Conservation (phyloP, 2,329 filamentous ascomycete genomes). For the Aspergillus brasiliensis region DNA sequence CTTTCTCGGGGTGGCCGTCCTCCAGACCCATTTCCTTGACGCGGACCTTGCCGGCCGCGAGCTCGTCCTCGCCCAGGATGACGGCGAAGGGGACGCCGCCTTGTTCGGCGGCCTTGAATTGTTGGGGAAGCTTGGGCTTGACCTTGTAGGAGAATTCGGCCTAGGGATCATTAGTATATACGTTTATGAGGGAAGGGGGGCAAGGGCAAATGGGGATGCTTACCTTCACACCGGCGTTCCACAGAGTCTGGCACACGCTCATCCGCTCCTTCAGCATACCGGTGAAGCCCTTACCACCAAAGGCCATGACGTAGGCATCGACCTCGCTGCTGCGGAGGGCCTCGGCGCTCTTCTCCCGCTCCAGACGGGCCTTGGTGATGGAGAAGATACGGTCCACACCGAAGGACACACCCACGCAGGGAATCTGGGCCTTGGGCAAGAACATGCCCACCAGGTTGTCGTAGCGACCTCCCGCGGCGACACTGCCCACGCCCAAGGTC, state of each 20-base stretch:
- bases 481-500: constrained; percentile 80
- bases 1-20: constrained; percentile 86
- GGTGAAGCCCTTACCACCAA: constrained; percentile 81
- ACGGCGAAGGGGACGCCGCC: constrained; percentile 81
- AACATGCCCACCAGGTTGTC: constrained; percentile 96
- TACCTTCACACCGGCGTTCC: constrained; percentile 85
- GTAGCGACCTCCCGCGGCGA: constrained; percentile 88
- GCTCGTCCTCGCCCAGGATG: constrained; percentile 88
- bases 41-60: constrained; percentile 79
- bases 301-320: constrained; percentile 93
- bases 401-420: constrained; percentile 90
- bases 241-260: constrained; percentile 72
- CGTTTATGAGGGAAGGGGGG: not conserved
- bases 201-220: constrained; percentile 15
- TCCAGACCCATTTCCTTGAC: constrained; percentile 82
- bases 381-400: constrained; percentile 95
- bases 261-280: constrained; percentile 83
- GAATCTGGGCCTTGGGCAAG: constrained; percentile 78
- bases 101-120: constrained; percentile 87
- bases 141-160: constrained; percentile 88
- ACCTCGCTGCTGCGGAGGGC: constrained; percentile 69
- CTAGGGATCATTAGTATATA: constrained; percentile 39
- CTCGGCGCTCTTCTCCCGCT: constrained; percentile 60
- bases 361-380: constrained; percentile 78
- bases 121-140: constrained; percentile 83